These are phyloP conservation scores for Hymenotorrendiella dingleyae DNA, from an alignment of 2,329 filamentous ascomycete genomes.

Conservation along the genomic window DNA sequence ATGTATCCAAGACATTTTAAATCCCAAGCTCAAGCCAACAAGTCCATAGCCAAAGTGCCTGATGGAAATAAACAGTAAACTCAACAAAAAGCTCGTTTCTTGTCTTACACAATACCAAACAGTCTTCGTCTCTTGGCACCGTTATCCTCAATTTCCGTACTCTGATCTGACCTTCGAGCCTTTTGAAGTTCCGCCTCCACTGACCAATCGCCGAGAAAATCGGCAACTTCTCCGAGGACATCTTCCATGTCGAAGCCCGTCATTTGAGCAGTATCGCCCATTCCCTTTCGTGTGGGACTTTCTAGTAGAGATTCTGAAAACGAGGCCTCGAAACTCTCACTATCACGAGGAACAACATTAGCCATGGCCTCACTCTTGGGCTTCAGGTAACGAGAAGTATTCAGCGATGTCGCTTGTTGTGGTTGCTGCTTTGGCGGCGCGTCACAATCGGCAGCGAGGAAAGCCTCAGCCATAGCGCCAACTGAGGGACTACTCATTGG, in stretches of 20 bases:
- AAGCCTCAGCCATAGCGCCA: constrained; percentile 45
- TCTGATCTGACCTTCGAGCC: constrained; percentile 18
- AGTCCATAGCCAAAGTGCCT: neutral
- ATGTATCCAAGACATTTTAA: neutral
- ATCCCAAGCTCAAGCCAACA: neutral
- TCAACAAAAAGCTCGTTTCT: neutral
- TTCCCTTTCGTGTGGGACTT: neutral
- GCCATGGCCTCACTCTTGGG: constrained; percentile 36
- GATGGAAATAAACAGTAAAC: neutral
- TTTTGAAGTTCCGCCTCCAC: constrained; percentile 33
- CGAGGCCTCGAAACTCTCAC: neutral
- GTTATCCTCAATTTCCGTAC: constrained; percentile 7
- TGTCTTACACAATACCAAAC: constrained; percentile 14
- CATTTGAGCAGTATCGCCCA: neutral
- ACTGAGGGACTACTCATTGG: constrained; percentile 34
- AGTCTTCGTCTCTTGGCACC: constrained; percentile 16
- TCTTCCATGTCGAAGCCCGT: constrained; percentile 22
- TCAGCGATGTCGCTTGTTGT: neutral
- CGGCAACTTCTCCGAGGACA: constrained; percentile 22
- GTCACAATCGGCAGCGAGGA: constrained; percentile 38
- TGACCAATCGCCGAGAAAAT: constrained; percentile 34
- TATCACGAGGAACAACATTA: constrained; percentile 10
- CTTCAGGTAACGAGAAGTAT: constrained; percentile 37
- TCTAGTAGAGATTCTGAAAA: neutral
- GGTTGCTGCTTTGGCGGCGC: constrained; percentile 13